phyloP scores from a whole-genome alignment of 1,284 basidiomycete species.

The Meira nashicola region DNA sequence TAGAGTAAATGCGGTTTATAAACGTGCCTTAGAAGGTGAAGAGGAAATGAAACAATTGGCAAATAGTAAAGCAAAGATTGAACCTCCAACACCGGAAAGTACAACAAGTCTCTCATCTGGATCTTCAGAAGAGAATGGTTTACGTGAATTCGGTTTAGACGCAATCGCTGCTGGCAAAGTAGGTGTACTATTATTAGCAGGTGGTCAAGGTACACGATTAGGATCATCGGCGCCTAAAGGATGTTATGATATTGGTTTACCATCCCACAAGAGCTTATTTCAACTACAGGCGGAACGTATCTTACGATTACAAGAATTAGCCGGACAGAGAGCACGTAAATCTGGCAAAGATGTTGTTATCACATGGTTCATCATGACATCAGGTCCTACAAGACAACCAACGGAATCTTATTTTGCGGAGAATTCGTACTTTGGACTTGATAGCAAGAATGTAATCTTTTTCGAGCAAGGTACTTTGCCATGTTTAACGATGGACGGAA shows the following conservation, averaged over 20 bases:
- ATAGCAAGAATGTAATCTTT: slow-evolving; percentile 75
- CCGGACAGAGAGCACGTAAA: slow-evolving; percentile 56
- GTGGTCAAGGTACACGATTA: slow-evolving; percentile 91
- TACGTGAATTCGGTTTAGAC: slow-evolving; percentile 65
- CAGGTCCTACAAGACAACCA: slow-evolving; percentile 81
- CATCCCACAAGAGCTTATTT: slow-evolving; percentile 88
- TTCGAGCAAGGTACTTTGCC: slow-evolving; percentile 98
- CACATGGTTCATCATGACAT: slow-evolving; percentile 99
- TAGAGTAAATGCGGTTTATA: slow-evolving; percentile 83
- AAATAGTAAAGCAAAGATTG: slow-evolving; percentile 1
- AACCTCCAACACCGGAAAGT: slow-evolving; percentile 8
- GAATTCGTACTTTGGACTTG: slow-evolving; percentile 78
- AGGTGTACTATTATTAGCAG: slow-evolving; percentile 91
- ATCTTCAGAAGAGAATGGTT: slow-evolving; percentile 59
- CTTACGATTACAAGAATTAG: slow-evolving; percentile 71
- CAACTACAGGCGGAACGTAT: slow-evolving; percentile 96
- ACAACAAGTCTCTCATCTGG: slow-evolving; percentile 11
- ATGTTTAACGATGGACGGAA: slow-evolving; percentile 88
- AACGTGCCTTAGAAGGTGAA: slow-evolving; percentile 63
- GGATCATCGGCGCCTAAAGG: slow-evolving; percentile 92
- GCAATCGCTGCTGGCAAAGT: slow-evolving; percentile 79
- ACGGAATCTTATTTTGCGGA: slow-evolving; percentile 81
- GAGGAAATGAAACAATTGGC: slow-evolving; percentile 20
- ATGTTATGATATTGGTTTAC: slow-evolving; percentile 93
- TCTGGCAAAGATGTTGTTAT: slow-evolving; percentile 63